Conservation (phyloP, 495 filamentous ascomycete species). For the Xylaria flabelliformis region DNA sequence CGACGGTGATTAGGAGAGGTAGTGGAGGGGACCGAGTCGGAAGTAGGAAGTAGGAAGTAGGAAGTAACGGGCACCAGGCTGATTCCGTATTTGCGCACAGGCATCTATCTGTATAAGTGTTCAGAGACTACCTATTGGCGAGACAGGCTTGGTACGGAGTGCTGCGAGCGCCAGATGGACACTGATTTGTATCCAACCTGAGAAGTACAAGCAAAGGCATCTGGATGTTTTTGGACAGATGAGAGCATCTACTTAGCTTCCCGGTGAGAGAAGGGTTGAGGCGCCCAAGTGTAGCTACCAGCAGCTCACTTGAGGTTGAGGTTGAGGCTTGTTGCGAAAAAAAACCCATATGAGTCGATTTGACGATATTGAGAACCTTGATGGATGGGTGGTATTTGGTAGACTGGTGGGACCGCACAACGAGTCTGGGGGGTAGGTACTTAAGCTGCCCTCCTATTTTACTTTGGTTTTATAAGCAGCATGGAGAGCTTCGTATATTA, state of each 20-base stretch:
- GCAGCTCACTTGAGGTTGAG: slow-evolving; percentile 6
- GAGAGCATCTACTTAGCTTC: not conserved
- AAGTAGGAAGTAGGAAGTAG: not conserved
- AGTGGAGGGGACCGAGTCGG: not conserved
- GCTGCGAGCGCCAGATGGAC: not conserved
- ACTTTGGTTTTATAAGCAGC: not conserved
- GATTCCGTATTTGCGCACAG: not conserved
- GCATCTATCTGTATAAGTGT: not conserved
- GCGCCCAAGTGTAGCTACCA: not conserved
- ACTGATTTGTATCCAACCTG: not conserved
- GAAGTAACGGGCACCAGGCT: not conserved
- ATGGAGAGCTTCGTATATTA: not conserved
- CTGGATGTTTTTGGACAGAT: not conserved
- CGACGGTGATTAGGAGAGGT: not conserved
- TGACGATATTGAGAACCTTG: slow-evolving; percentile 12
- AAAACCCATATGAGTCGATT: not conserved
- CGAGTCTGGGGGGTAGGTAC: not conserved
- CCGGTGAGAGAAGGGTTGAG: not conserved
- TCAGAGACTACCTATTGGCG: not conserved
- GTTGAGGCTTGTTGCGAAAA: not conserved
- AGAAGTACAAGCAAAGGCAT: not conserved
- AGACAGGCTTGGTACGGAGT: not conserved
- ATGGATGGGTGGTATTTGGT: not conserved
- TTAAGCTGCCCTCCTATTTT: not conserved
- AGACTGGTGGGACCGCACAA: not conserved